These are phyloP conservation scores for Amanita thiersii DNA, from an alignment of 768 basidiomycete genomes.

Conservation along the genomic window DNA sequence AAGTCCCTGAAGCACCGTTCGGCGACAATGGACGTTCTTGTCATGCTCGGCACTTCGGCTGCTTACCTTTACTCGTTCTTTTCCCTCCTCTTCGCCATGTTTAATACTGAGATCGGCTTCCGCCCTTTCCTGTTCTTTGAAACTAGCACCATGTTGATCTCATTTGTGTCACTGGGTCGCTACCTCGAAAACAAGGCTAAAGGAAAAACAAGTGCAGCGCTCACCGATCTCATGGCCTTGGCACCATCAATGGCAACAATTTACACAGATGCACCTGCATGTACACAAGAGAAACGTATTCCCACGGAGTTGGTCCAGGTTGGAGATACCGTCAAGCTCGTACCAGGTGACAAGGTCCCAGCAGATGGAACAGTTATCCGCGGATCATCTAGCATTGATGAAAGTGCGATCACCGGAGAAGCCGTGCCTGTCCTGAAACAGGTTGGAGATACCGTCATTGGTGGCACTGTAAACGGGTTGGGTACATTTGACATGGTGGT, in stretches of 20 bases:
- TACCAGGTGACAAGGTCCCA: constrained; percentile 94
- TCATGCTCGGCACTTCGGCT: constrained; percentile 91
- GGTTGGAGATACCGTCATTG: constrained; percentile 80
- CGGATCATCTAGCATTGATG: constrained; percentile 86
- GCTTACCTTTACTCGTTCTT: constrained; percentile 87
- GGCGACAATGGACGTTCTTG: constrained; percentile 97
- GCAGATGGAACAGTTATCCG: constrained; percentile 88
- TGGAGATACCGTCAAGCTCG: constrained; percentile 86
- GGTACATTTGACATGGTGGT: constrained; percentile 98
- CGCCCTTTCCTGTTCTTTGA: constrained; percentile 93
- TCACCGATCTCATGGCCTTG: constrained; percentile 94
- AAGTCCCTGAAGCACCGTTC: constrained; percentile 84
- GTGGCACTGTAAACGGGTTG: constrained; percentile 93
- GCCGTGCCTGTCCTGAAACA: constrained; percentile 84
- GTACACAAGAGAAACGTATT: constrained; percentile 82
- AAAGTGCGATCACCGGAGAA: constrained; percentile 96
- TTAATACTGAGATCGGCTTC: constrained; percentile 57
- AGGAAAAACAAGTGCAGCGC: constrained; percentile 92
- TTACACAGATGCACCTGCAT: constrained; percentile 77
- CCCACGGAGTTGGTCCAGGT: constrained; percentile 93
- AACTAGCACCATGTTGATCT: constrained; percentile 97
- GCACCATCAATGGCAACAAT: constrained; percentile 94
- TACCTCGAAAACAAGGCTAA: constrained; percentile 96
- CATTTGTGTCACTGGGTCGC: constrained; percentile 92
- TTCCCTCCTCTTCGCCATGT: constrained; percentile 55